Conservation (phyloP, 73 alveolate species). For the Loxodes magnus region DNA sequence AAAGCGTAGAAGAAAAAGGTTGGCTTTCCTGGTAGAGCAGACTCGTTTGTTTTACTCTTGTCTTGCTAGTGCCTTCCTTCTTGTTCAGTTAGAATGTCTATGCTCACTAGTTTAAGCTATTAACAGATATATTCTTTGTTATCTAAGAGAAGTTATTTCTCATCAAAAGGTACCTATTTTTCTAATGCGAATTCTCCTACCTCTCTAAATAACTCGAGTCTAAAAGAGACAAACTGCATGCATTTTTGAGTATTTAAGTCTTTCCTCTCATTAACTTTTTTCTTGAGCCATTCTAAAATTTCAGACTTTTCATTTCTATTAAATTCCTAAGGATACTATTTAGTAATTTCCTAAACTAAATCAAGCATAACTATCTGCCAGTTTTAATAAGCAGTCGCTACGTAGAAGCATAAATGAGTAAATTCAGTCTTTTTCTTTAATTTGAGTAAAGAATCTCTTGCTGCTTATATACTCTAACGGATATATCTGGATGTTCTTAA, state of each 20-base stretch:
- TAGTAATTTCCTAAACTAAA: neutral
- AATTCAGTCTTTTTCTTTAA: constrained; percentile 27
- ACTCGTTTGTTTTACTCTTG: constrained; percentile 8
- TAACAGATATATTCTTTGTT: constrained; percentile 9
- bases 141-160: constrained; percentile 11
- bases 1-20: constrained; percentile 30
- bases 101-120: constrained; percentile 19
- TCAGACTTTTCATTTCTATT: constrained; percentile 8
- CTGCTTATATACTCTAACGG: constrained; percentile 31
- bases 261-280: neutral
- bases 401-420: constrained; percentile 35
- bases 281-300: neutral
- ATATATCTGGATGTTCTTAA: constrained; percentile 46
- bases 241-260: constrained; percentile 20
- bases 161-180: constrained; percentile 55
- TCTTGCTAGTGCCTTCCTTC: constrained; percentile 17
- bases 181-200: constrained; percentile 73
- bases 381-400: constrained; percentile 52
- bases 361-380: constrained; percentile 45
- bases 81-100: neutral
- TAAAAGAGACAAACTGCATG: constrained; percentile 40
- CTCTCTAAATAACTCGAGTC: constrained; percentile 34
- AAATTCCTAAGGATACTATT: constrained; percentile 21
- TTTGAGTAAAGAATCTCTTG: constrained; percentile 56
- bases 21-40: constrained; percentile 60